Conservation (phyloP, 352 stramenopile genomes). For the Elongisporangium prolatum region DNA sequence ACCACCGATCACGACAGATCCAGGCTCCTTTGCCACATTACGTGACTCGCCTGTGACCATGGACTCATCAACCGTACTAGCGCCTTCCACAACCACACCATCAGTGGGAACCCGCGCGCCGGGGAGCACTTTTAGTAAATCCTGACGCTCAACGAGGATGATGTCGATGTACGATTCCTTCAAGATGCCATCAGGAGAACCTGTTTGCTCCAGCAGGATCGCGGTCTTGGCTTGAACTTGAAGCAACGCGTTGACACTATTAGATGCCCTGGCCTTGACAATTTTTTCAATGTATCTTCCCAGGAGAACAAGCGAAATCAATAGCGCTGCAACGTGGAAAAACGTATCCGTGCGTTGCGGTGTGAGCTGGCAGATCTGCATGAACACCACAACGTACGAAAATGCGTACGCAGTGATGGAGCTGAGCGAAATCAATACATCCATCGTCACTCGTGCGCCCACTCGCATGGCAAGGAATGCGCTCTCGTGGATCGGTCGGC, state of each 20-base stretch:
- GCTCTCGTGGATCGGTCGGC: conserved; percentile 66
- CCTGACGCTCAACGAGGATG: conserved; percentile 64
- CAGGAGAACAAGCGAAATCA: conserved; percentile 71
- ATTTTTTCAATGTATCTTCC: conserved; percentile 72
- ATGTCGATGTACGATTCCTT: conserved; percentile 76
- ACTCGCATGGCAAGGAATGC: conserved; percentile 56
- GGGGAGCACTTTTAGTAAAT: conserved; percentile 64
- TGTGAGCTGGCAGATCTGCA: conserved; percentile 22
- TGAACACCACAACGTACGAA: conserved; percentile 30
- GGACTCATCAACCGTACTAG: conserved; percentile 68
- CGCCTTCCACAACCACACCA: conserved; percentile 57
- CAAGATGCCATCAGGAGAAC: conserved; percentile 12
- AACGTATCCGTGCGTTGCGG: conserved; percentile 46
- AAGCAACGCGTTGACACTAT: conserved; percentile 60
- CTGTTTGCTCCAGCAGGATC: conserved; percentile 70
- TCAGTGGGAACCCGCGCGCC: conserved; percentile 69
- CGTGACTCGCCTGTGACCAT: conserved; percentile 73
- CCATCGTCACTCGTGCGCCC: conserved; percentile 64
- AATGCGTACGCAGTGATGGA: conserved; percentile 65
- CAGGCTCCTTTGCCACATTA: conserved; percentile 59
- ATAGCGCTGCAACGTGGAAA: conserved; percentile 64
- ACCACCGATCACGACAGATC: conserved; percentile 57
- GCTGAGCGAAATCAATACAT: conserved; percentile 74
- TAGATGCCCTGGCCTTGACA: conserved; percentile 63
- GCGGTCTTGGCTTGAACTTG: conserved; percentile 82